A percentile compares a stretch with the other conserved stretches of the same genome.
phyloP scores from a whole-genome alignment of 345 rosid genomes.

The Toxicodendron radicans region DNA sequence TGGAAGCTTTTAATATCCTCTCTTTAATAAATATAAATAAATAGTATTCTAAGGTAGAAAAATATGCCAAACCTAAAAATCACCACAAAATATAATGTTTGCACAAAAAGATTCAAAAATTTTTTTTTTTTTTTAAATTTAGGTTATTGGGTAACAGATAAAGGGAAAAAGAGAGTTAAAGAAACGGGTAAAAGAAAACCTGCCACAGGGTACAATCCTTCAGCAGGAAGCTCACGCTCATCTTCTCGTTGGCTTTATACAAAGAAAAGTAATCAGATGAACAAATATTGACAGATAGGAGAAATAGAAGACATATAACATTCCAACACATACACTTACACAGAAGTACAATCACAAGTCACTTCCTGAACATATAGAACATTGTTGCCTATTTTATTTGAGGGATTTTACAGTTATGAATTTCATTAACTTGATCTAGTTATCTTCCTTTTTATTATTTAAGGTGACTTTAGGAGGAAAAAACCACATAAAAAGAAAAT shows the following conservation, averaged over 20 bases:
- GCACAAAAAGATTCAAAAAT: not conserved
- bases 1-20: not conserved
- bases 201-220: constrained; percentile 58
- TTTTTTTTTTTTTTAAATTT: too few species aligned
- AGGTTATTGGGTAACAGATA: not conserved
- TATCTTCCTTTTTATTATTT: too few species aligned
- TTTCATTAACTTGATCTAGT: too few species aligned
- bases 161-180: not conserved
- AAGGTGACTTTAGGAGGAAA: too few species aligned
- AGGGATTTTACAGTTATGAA: too few species aligned
- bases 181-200: constrained; percentile 40
- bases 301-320: not conserved
- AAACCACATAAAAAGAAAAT: too few species aligned
- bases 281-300: constrained; percentile 13
- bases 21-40: not conserved
- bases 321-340: not conserved
- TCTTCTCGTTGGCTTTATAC: constrained; percentile 67
- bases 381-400: too few species aligned
- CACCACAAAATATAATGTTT: not conserved
- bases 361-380: not conserved
- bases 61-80: not conserved
- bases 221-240: constrained; percentile 46
- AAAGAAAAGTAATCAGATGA: constrained; percentile 39
- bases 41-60: not conserved
- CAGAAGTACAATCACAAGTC: not conserved